Evolutionary conservation across 306 rosid species (phyloP).

Genomic region (Vigna angularis): DNA sequence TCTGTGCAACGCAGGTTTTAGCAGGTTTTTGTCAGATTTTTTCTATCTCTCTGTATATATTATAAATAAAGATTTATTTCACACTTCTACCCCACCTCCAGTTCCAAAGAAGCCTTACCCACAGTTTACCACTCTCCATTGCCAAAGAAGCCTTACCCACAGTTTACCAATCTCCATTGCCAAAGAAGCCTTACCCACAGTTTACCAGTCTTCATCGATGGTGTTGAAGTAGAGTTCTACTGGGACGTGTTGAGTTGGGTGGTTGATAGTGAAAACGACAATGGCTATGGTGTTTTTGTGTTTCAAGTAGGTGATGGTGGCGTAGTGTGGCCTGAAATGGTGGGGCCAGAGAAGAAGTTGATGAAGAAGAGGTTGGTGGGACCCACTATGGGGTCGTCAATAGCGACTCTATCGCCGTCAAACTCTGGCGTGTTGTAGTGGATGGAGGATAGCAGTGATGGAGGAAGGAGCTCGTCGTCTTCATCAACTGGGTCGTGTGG

Average conservation of each 20-base stretch:
- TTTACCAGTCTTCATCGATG: slow-evolving; percentile 46
- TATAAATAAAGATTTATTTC: no score
- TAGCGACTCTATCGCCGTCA: slow-evolving; percentile 44
- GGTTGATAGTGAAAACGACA: slow-evolving; percentile 38
- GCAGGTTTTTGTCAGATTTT: no score
- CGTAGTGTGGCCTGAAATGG: slow-evolving; percentile 79
- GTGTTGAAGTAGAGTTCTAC: slow-evolving; percentile 73
- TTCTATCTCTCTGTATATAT: no score
- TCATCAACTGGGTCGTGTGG: slow-evolving; percentile 70
- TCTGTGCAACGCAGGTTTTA: no score
- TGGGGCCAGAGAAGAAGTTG: slow-evolving; percentile 72
- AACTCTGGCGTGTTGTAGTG: slow-evolving; percentile 73
- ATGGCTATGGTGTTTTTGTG: slow-evolving; percentile 74
- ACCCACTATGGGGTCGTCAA: slow-evolving; percentile 35
- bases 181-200: no score
- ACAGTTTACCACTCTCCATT: no score
- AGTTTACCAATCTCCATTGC: no score
- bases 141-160: no score
- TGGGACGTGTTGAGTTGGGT: slow-evolving; percentile 89
- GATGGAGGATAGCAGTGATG: slow-evolving; percentile 87
- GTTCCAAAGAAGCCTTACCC: no score
- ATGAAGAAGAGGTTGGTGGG: slow-evolving; percentile 68
- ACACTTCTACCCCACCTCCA: no score
- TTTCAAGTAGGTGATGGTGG: slow-evolving; percentile 81
- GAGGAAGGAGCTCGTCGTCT: slow-evolving; percentile 82